These are phyloP conservation scores for Moesziomyces antarcticus DNA, from an alignment of 1,284 basidiomycete species.

Conservation along the genomic window DNA sequence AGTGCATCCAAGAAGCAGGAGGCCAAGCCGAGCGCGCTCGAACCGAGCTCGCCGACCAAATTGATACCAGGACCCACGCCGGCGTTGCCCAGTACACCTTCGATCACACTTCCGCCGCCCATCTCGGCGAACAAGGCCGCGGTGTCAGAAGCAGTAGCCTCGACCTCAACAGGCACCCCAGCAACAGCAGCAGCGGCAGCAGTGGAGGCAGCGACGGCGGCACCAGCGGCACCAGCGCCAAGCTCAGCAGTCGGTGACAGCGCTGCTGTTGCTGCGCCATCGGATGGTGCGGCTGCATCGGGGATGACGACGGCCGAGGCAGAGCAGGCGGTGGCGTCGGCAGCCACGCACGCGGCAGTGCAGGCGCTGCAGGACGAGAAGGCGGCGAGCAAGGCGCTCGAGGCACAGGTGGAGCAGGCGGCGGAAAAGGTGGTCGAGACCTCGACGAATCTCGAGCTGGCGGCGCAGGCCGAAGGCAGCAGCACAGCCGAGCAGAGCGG, in stretches of 20 bases:
- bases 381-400: constrained; percentile 12
- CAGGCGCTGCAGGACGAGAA: constrained; percentile 32
- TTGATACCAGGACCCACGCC: constrained; percentile 8
- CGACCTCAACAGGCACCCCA: constrained; percentile 1
- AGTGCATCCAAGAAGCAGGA: constrained; percentile 19
- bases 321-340: constrained; percentile 30
- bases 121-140: background rate
- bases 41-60: constrained; percentile 32
- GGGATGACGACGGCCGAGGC: constrained; percentile 45
- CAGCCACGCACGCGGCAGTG: constrained; percentile 43
- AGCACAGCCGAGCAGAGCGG: background rate
- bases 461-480: constrained; percentile 32
- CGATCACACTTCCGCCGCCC: constrained; percentile 19
- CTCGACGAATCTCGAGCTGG: constrained; percentile 35
- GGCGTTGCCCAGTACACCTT: constrained; percentile 22
- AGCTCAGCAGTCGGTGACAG: background rate
- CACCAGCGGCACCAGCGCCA: background rate
- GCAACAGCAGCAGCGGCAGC: background rate
- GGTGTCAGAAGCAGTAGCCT: background rate
- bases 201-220: background rate
- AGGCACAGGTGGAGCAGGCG: constrained; percentile 21
- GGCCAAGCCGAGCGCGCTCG: constrained; percentile 21
- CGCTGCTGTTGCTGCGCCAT: background rate
- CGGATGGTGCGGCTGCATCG: background rate
- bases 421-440: constrained; percentile 37